These are phyloP conservation scores for Phaeodactylum tricornutum DNA, from an alignment of 108 stramenopile genomes.

Conservation along the genomic window DNA sequence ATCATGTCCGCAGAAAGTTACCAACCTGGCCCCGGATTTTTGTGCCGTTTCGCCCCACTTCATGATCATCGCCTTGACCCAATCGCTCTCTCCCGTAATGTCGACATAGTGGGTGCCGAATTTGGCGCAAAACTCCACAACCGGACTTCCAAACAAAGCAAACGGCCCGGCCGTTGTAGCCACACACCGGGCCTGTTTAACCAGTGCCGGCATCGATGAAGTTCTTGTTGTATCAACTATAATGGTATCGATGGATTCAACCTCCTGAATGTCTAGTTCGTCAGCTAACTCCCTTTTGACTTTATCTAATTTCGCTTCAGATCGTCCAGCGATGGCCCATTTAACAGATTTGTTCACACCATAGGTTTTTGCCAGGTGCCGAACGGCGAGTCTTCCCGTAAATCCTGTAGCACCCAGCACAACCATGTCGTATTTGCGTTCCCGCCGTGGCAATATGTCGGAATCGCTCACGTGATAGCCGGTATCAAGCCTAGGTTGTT, in stretches of 20 bases:
- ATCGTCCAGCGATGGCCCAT: conserved; percentile 81
- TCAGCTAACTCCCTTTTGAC: conserved; percentile 20
- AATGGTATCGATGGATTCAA: conserved; percentile 30
- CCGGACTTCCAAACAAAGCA: conserved; percentile 50
- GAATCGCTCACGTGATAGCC: conserved; percentile 13
- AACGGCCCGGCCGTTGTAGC: conserved; percentile 89
- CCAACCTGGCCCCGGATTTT: conserved; percentile 61
- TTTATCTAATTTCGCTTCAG: conserved; percentile 31
- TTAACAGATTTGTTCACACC: conserved; percentile 23
- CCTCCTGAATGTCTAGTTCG: conserved; percentile 22
- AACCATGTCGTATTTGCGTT: conserved; percentile 68
- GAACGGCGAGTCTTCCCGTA: conserved; percentile 66
- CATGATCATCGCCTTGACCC: conserved; percentile 74
- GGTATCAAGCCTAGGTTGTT: conserved; percentile 7
- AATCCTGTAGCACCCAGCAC: conserved; percentile 85
- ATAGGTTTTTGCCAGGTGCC: conserved; percentile 55
- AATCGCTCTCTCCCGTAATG: conserved; percentile 76
- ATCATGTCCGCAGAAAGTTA: conserved; percentile 80
- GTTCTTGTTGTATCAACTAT: conserved; percentile 49
- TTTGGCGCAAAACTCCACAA: conserved; percentile 79
- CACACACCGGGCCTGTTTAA: conserved; percentile 58
- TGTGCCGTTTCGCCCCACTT: conserved; percentile 45
- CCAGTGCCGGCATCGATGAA: conserved; percentile 45
- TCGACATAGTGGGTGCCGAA: conserved; percentile 87
- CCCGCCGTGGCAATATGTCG: conserved; percentile 19